These are phyloP conservation scores for Metarhizium brunneum DNA, from an alignment of 2,329 filamentous ascomycete genomes.

Conservation along the genomic window DNA sequence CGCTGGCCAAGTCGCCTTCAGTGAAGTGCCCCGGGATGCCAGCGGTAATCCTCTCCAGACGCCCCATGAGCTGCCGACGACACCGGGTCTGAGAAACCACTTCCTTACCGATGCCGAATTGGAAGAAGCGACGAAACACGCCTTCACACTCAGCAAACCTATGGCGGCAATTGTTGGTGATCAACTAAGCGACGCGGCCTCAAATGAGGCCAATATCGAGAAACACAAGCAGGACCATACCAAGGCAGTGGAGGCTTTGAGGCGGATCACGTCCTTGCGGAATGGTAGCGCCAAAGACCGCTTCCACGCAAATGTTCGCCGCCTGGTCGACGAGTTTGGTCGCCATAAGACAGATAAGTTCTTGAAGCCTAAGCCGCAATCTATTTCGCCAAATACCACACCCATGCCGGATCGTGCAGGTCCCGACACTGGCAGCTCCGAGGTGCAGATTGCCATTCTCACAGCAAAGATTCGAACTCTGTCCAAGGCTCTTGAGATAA, in stretches of 20 bases:
- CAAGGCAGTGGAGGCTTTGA: slow-evolving; percentile 65
- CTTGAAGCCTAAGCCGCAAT: slow-evolving; percentile 53
- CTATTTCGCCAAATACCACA: slow-evolving; percentile 29
- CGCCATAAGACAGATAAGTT: slow-evolving; percentile 75
- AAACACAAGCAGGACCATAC: slow-evolving; percentile 47
- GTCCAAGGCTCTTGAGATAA: slow-evolving; percentile 58
- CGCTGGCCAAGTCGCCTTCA: slow-evolving; percentile 38
- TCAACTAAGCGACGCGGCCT: slow-evolving; percentile 30
- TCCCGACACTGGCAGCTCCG: slow-evolving; percentile 85
- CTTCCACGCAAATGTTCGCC: slow-evolving; percentile 71
- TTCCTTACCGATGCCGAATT: slow-evolving; percentile 63
- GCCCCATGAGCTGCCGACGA: slow-evolving; percentile 34
- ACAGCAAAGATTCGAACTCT: slow-evolving; percentile 87
- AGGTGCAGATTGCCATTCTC: slow-evolving; percentile 95
- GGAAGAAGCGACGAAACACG: slow-evolving; percentile 54
- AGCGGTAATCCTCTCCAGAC: slow-evolving; percentile 31
- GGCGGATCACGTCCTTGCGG: slow-evolving; percentile 67
- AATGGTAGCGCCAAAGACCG: slow-evolving; percentile 73
- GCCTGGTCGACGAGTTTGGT: slow-evolving; percentile 81
- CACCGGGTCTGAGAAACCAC: slow-evolving; percentile 59
- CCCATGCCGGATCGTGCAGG: slow-evolving; percentile 55
- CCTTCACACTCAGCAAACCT: slow-evolving; percentile 58
- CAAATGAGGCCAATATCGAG: slow-evolving; percentile 23
- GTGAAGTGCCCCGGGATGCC: slow-evolving; percentile 27
- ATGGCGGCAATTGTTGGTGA: slow-evolving; percentile 24